These are phyloP conservation scores for Cyberlindnera euphorbiiphila DNA, from an alignment of 805 yeast genomes.

Conservation along the genomic window DNA sequence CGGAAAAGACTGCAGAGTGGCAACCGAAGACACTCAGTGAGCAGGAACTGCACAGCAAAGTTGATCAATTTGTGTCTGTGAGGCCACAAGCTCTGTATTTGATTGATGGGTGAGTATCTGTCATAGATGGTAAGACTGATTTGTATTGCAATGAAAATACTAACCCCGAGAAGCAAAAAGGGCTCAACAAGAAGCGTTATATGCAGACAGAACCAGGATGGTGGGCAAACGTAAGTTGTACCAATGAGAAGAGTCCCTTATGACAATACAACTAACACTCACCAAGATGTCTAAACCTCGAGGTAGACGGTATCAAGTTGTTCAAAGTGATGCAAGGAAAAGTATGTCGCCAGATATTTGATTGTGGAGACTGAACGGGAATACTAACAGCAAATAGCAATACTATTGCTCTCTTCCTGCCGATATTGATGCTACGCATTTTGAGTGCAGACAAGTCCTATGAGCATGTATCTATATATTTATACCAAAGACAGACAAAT, in stretches of 20 bases:
- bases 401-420: conserved; percentile 49
- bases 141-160: too few relatives aligned
- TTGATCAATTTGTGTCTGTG: conserved; percentile 14
- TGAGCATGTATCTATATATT: conserved; percentile 6
- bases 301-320: conserved; percentile 37
- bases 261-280: too few relatives aligned
- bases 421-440: conserved; percentile 45
- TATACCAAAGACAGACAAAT: too few relatives aligned
- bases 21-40: too few relatives aligned
- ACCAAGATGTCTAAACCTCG: conserved; percentile 42
- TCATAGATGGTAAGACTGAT: too few relatives aligned
- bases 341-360: conserved; percentile 15
- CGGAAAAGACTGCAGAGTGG: too few relatives aligned
- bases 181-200: conserved; percentile 35
- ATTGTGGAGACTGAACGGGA: background rate
- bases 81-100: conserved; percentile 17
- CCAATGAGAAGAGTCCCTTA: too few relatives aligned
- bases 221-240: conserved; percentile 36
- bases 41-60: conserved; percentile 4
- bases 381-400: conserved; percentile 26
- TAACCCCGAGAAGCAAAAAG: conserved; percentile 17
- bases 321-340: conserved; percentile 47
- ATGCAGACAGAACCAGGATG: conserved; percentile 40
- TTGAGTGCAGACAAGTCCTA: conserved; percentile 44
- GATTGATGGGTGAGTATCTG: conserved; percentile 23